Evolutionary conservation across 2,329 filamentous ascomycete genomes (phyloP), one percentile per base, ranked within the genome.

Genomic region (Pseudocercospora macadamiae): DNA sequence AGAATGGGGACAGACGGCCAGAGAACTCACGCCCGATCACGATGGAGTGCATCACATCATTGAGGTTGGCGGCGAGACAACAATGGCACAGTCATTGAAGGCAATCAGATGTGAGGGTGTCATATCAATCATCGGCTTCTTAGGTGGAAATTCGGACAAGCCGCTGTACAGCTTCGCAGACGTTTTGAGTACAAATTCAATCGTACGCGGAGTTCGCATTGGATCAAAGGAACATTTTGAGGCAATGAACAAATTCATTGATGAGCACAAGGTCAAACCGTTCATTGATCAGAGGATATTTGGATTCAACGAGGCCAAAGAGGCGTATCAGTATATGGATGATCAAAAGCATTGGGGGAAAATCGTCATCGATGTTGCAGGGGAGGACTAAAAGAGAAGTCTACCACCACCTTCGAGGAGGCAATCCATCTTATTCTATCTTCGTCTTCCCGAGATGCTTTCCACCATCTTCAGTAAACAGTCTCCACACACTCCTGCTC

Each of bases 11-110:
- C 76, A 80, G 68, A 76, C 76, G 7, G 83, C 81, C 0, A 79
- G 79, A 63, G 74, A 73, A 49, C 70, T 84, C 3, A 84, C 82
- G 0, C 76, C 82, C 0, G 80, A 80, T n/a, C 67, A 10, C 10
- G n/a, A 65, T 1, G 88, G 88, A 12, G 82, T 87, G 12, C 82
- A 89, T 66, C 79, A 86, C 60, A 76, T 89, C 37, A 68, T 89
- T 34, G 87, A 89, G 64, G 82, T 89, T 14, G 87, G 84, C 8
- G 87, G 87, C 0, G 77, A 83, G 1, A 79, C 76, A 9, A 88
- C 86, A 0, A 78, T 89, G 62, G 65, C 75, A 2, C 79, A 87
- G 67, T 81, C 79, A 21, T 61, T 76, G 16, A 66, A 66, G 44
- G 71, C 71, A 10, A 64, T 73, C 49, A 60, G 59, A 56, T 77